Percentiles rank a stretch among this genome's conserved stretches.
phyloP scores from a whole-genome alignment of 768 basidiomycete species.

The Suillus placidus region DNA sequence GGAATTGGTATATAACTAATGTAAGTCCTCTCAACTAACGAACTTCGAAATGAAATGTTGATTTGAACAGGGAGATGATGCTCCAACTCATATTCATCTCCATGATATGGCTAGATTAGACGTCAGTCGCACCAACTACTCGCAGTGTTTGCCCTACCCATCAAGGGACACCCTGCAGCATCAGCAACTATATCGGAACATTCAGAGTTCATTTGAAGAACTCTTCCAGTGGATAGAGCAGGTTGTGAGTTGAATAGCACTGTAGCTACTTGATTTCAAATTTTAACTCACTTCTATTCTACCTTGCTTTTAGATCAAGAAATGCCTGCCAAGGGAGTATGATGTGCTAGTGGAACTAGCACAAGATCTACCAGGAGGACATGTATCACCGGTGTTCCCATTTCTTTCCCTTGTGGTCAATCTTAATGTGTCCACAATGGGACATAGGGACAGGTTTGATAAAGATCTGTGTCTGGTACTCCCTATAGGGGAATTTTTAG shows the following conservation, averaged over 20 bases:
- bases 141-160: too few relatives aligned
- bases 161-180: background rate
- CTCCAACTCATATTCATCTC: background rate
- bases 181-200: background rate
- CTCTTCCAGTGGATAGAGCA: background rate
- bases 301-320: background rate
- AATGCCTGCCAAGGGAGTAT: slow-evolving; percentile 1
- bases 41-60: background rate
- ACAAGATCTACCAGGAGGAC: background rate
- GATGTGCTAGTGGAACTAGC: background rate
- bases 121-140: background rate
- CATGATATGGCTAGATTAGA: background rate
- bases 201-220: background rate
- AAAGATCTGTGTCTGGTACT: background rate
- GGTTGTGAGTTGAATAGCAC: background rate
- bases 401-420: slow-evolving; percentile 12
- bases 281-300: too few relatives aligned
- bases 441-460: slow-evolving; percentile 9
- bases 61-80: background rate
- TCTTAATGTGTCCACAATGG: slow-evolving; percentile 10
- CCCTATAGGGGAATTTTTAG: slow-evolving; percentile 1
- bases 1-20: background rate
- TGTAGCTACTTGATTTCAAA: too few relatives aligned
- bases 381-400: background rate
- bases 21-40: background rate